Evolutionary conservation across 2,329 filamentous ascomycete species (phyloP).

Genomic region (Acrocalymma vagum): DNA sequence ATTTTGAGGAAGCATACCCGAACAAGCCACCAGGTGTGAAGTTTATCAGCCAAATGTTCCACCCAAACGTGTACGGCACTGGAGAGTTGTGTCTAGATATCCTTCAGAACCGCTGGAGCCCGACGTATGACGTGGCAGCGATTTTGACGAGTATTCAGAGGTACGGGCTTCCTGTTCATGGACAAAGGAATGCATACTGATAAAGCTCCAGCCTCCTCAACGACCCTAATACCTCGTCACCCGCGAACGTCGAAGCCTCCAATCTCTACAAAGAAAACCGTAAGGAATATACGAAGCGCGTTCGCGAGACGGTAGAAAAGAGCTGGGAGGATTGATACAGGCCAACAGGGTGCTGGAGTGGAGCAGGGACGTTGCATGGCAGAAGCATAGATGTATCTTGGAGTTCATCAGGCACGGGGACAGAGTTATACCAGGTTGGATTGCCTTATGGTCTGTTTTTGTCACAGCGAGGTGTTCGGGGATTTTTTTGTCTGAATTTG

Average conservation of each 20-base stretch:
- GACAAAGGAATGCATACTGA: slow-evolving; percentile 23
- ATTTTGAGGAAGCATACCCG: slow-evolving; percentile 98
- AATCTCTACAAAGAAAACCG: slow-evolving; percentile 99
- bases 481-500: slow-evolving; percentile 16
- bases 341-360: neutral
- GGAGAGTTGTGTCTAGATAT: slow-evolving; percentile 97
- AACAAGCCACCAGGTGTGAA: slow-evolving; percentile 98
- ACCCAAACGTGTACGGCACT: slow-evolving; percentile 97
- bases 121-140: slow-evolving; percentile 96
- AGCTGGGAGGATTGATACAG: slow-evolving; percentile 87
- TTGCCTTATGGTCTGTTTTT: slow-evolving; percentile 19
- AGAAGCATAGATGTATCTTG: slow-evolving; percentile 22
- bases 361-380: slow-evolving; percentile 16
- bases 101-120: slow-evolving; percentile 97
- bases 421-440: slow-evolving; percentile 17
- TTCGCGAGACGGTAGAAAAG: slow-evolving; percentile 97
- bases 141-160: slow-evolving; percentile 98
- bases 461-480: slow-evolving; percentile 36
- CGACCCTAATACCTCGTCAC: slow-evolving; percentile 97
- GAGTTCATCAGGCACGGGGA: slow-evolving; percentile 27
- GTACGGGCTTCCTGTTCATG: slow-evolving; percentile 56
- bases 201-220: slow-evolving; percentile 77
- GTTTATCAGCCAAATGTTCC: slow-evolving; percentile 99
- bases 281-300: slow-evolving; percentile 94
- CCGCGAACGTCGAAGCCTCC: slow-evolving; percentile 96